Base-by-base conservation (phyloP, 225 moss, liverwort and hornwort genomes). In the Pleurozium schreberi region DNA sequence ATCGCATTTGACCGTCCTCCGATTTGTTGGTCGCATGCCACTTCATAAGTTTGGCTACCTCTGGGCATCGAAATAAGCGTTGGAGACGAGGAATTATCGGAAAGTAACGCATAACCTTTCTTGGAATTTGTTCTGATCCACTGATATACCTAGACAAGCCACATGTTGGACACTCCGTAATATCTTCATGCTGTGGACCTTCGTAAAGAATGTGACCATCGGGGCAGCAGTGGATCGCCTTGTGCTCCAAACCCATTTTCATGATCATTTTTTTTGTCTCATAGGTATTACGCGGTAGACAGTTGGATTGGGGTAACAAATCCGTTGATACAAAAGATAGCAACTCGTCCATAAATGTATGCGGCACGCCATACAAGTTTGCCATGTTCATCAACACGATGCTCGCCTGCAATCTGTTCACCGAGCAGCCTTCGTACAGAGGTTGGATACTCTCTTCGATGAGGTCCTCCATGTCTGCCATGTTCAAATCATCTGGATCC, bases 101-200 rank as follows among this genome's bases (percentile, higher is more conserved):
- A 14, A 70, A 70, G 1, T 70, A 42, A 4, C 11, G 23, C 22
- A 70, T 1, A 0, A 42, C 42, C 13, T 52, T 52, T 4, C 4
- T 12, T 15, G 52, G 14, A 52, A 9, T 52, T 52, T 52, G 52
- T 12, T 52, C 52, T 12, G 52, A 52, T 52, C 14, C 52, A 14
- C 14, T 52, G 1, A 70, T 18, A 8, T 22, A 70, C 9, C 40
- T 8, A 3, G 42, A 8, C 14, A 3, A 12, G 5, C 70, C 13
- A 42, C 42, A 70, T 2, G 8, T 14, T 3, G 14, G 70, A 10
- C 42, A 70, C 4, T 70, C n/a, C 3, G 11, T 3, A 11, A 13
- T 0, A 11, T 26, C 25, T 3, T 5, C 2, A 1, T n/a, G 9
- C 5, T 70, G 3, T 8, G 6, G 28, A 1, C 42, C 23, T 13